These are phyloP conservation scores for Leccinum ambiguum DNA, from an alignment of 1,284 basidiomycete species.

Conservation along the genomic window DNA sequence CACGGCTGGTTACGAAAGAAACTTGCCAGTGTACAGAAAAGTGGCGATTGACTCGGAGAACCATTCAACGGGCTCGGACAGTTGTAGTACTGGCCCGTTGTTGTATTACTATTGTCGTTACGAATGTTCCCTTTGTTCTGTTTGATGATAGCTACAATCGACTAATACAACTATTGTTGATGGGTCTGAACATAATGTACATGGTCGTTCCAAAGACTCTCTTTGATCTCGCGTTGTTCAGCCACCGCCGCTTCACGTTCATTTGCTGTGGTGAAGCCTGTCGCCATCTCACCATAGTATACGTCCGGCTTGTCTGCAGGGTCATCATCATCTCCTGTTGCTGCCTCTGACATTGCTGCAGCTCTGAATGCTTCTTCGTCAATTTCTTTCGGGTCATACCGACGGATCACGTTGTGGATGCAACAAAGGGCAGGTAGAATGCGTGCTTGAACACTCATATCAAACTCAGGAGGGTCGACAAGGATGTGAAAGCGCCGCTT, in stretches of 20 bases:
- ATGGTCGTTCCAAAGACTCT: neutral
- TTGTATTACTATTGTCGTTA: neutral
- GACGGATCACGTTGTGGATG: neutral
- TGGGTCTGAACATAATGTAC: neutral
- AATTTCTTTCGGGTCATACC: neutral
- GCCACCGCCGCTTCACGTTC: neutral
- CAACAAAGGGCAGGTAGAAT: neutral
- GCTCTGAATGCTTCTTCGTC: neutral
- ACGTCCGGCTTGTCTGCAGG: neutral
- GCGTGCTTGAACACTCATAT: neutral
- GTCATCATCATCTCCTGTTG: too few relatives aligned
- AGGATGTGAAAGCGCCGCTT: constrained; percentile 36
- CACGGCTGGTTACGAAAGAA: neutral
- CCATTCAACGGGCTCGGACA: too few relatives aligned
- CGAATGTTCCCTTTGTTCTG: neutral
- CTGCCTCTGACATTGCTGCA: neutral
- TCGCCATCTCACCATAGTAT: neutral
- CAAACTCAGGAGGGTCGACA: constrained; percentile 6
- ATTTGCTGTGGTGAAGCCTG: neutral
- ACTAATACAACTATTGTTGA: neutral
- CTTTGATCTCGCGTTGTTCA: neutral
- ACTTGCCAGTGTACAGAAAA: neutral
- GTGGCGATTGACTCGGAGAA: too few relatives aligned
- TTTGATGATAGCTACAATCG: neutral
- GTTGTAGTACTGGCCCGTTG: too few relatives aligned